These are phyloP conservation scores for Alternaria incomplexa DNA, from an alignment of 2,329 filamentous ascomycete genomes.

Conservation along the genomic window DNA sequence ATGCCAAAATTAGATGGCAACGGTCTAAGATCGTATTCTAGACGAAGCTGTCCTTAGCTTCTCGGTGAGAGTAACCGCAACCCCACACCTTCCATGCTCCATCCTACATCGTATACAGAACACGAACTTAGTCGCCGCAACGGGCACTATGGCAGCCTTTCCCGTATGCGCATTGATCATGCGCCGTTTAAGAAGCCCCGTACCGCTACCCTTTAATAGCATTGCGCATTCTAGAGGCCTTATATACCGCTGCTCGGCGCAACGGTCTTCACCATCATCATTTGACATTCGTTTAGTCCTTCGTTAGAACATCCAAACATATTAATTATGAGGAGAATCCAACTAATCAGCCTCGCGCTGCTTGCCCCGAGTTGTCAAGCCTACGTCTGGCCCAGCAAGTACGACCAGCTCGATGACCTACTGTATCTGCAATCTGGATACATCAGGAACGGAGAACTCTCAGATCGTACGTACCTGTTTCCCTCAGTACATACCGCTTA, in stretches of 20 bases:
- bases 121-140: neutral
- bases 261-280: neutral
- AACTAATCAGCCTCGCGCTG: constrained; percentile 1
- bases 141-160: neutral
- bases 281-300: neutral
- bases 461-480: constrained; percentile 1
- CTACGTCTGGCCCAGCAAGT: constrained; percentile 16
- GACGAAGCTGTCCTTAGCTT: neutral
- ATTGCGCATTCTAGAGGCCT: neutral
- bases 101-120: neutral
- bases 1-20: neutral
- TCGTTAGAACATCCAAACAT: neutral
- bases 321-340: neutral
- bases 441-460: constrained; percentile 1
- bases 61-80: neutral
- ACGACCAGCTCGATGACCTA: constrained; percentile 11
- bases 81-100: neutral
- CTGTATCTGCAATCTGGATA: constrained; percentile 7
- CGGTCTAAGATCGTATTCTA: neutral
- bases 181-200: neutral
- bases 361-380: constrained; percentile 8
- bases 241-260: neutral
- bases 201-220: neutral
- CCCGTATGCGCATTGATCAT: neutral
- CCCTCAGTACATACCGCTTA: neutral